Evolutionary conservation across 2,329 filamentous ascomycete genomes (phyloP).

Genomic region (Aspergillus japonicus): DNA sequence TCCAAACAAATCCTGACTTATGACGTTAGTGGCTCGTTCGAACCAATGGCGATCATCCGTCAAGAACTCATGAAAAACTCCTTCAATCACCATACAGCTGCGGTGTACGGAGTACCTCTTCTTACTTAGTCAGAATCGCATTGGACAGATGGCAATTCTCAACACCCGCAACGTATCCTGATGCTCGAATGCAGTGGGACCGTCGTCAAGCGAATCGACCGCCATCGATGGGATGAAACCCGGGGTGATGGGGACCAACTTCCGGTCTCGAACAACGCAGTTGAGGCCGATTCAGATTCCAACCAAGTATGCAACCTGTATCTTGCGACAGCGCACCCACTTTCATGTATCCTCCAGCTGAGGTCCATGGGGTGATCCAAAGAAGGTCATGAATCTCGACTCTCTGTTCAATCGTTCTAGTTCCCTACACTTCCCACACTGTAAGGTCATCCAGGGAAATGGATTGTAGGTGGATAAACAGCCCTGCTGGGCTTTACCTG

Average conservation of each 20-base stretch:
- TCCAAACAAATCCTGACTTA: neutral
- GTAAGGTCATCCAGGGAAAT: neutral
- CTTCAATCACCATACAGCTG: neutral
- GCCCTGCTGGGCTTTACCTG: neutral
- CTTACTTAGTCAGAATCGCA: neutral
- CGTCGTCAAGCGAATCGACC: neutral
- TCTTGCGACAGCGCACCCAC: neutral
- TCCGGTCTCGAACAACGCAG: slow-evolving; percentile 10
- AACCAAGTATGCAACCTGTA: neutral
- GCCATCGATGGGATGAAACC: neutral
- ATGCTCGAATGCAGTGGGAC: neutral
- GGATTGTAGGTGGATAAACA: neutral
- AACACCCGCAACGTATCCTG: neutral
- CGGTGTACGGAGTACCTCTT: neutral
- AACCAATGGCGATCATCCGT: neutral
- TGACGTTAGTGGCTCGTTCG: slow-evolving; percentile 9
- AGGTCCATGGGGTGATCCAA: neutral
- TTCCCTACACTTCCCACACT: no score
- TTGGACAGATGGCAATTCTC: neutral
- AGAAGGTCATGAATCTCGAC: neutral
- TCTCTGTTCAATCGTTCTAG: neutral
- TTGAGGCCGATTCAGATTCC: neutral
- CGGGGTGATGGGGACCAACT: slow-evolving; percentile 9
- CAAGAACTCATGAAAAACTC: neutral
- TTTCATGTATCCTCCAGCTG: neutral